These are phyloP conservation scores for Boletus subparvulus DNA, from an alignment of 768 basidiomycete genomes.

Conservation along the genomic window DNA sequence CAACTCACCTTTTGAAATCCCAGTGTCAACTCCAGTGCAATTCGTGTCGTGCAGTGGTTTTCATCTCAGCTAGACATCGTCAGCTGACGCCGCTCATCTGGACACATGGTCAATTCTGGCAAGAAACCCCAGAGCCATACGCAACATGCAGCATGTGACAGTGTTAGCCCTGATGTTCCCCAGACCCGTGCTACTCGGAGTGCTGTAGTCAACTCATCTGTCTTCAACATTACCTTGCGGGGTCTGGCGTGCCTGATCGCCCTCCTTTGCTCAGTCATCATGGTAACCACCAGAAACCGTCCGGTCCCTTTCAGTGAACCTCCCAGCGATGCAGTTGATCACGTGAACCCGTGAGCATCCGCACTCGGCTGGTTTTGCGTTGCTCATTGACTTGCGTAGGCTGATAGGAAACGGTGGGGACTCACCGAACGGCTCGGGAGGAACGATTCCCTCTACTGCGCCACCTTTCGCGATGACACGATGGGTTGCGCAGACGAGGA, in stretches of 20 bases:
- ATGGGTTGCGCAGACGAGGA: conserved; percentile 79
- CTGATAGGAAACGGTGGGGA: conserved; percentile 74
- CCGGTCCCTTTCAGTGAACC: conserved; percentile 24
- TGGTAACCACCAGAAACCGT: conserved; percentile 11
- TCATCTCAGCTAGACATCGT: background rate
- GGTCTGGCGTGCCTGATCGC: conserved; percentile 16
- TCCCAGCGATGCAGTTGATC: conserved; percentile 41
- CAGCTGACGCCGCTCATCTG: background rate
- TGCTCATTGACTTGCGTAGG: conserved; percentile 21
- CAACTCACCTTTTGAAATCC: background rate
- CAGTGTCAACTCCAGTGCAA: background rate
- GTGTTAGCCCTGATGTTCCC: background rate
- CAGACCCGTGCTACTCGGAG: background rate
- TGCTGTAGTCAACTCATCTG: background rate
- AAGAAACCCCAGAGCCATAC: background rate
- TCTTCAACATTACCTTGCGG: conserved; percentile 1
- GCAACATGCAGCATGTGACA: background rate
- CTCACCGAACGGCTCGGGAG: conserved; percentile 67
- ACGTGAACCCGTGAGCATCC: conserved; percentile 45
- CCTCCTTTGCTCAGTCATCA: conserved; percentile 10
- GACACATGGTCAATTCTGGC: background rate
- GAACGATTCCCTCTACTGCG: conserved; percentile 75
- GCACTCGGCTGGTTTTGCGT: background rate
- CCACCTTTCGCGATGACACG: conserved; percentile 86
- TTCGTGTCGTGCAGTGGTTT: background rate